These are phyloP conservation scores for Lactifluus piperatus DNA, from an alignment of 768 basidiomycete species.

Conservation along the genomic window DNA sequence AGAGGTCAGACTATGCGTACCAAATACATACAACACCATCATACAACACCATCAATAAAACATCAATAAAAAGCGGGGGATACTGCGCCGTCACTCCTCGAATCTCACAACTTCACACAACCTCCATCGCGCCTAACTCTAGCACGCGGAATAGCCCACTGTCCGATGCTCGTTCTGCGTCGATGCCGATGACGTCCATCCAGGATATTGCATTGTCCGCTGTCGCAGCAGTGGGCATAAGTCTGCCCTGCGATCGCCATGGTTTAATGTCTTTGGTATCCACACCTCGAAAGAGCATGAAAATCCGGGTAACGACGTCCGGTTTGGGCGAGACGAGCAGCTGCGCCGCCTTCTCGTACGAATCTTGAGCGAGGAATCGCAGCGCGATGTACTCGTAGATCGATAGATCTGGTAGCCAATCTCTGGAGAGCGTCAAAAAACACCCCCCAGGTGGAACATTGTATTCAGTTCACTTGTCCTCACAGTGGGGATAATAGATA, in stretches of 20 bases:
- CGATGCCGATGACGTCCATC: slow-evolving; percentile 30
- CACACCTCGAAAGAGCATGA: slow-evolving; percentile 40
- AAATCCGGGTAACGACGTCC: slow-evolving; percentile 36
- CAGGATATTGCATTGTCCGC: slow-evolving; percentile 25
- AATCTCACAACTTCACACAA: neutral
- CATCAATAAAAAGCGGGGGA: too few species aligned
- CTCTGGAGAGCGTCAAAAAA: slow-evolving; percentile 18
- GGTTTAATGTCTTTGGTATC: slow-evolving; percentile 15
- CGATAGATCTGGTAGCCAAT: slow-evolving; percentile 37
- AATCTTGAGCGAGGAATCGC: slow-evolving; percentile 37
- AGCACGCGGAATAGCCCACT: slow-evolving; percentile 31
- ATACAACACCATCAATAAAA: too few species aligned
- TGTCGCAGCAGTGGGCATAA: slow-evolving; percentile 11
- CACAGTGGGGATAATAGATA: slow-evolving; percentile 10
- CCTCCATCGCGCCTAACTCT: slow-evolving; percentile 34
- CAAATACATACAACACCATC: too few species aligned
- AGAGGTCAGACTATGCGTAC: too few species aligned
- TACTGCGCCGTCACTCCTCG: neutral
- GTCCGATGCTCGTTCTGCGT: slow-evolving; percentile 24
- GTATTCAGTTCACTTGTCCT: slow-evolving; percentile 12
- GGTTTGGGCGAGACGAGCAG: slow-evolving; percentile 34
- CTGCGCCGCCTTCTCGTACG: slow-evolving; percentile 34
- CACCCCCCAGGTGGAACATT: neutral
- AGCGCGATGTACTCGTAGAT: slow-evolving; percentile 35
- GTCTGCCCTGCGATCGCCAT: slow-evolving; percentile 26